Evolutionary conservation across 495 filamentous ascomycete species (phyloP).

Genomic region (Trichoderma reesei): DNA sequence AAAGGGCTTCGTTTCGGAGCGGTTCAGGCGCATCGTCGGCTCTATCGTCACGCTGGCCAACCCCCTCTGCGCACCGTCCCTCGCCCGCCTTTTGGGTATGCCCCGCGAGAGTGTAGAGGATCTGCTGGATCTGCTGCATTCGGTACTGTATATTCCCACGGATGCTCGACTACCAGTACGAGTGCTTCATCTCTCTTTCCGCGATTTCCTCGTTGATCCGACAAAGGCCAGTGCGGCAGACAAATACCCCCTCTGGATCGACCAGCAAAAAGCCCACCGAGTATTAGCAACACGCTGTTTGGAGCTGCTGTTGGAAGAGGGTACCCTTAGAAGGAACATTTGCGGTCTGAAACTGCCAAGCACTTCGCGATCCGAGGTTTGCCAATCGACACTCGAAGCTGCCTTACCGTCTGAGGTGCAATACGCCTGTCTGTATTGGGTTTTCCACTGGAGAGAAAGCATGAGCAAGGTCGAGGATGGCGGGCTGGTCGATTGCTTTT

Average conservation of each 20-base stretch:
- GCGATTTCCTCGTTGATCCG: slow-evolving; percentile 19
- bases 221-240: slow-evolving; percentile 2
- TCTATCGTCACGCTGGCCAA: slow-evolving; percentile 19
- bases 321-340: slow-evolving; percentile 15
- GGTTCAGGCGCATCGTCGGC: slow-evolving; percentile 19
- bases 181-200: slow-evolving; percentile 21
- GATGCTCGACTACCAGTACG: slow-evolving; percentile 13
- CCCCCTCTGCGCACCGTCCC: slow-evolving; percentile 13
- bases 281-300: slow-evolving; percentile 16
- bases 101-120: slow-evolving; percentile 11
- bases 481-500: slow-evolving; percentile 18
- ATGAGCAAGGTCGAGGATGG: slow-evolving; percentile 13
- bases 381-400: not conserved
- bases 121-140: slow-evolving; percentile 21
- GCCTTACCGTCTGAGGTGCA: slow-evolving; percentile 17
- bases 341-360: slow-evolving; percentile 12
- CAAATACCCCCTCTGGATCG: slow-evolving; percentile 20
- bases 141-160: slow-evolving; percentile 20
- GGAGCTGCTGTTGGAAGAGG: slow-evolving; percentile 20
- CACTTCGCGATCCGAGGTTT: not conserved
- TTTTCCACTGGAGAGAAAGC: slow-evolving; percentile 25
- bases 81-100: slow-evolving; percentile 14
- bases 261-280: slow-evolving; percentile 15
- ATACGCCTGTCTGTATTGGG: slow-evolving; percentile 34
- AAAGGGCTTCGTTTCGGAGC: not conserved